phyloP scores from a whole-genome alignment of 768 basidiomycete species.

The Russula ochroleuca region DNA sequence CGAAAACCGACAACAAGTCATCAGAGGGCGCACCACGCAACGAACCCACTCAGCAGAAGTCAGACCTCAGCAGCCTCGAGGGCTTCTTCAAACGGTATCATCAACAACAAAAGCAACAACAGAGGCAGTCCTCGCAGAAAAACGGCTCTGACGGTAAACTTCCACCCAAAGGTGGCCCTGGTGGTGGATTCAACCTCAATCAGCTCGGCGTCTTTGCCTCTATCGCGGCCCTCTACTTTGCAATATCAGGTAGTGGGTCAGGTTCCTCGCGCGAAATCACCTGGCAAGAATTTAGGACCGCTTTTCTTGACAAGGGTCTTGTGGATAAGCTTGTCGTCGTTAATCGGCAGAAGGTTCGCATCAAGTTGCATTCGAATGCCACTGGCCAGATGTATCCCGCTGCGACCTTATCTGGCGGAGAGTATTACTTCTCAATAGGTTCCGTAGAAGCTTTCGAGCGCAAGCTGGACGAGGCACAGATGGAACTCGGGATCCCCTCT shows the following conservation, averaged over 20 bases:
- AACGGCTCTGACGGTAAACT: conserved; percentile 39
- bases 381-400: conserved; percentile 72
- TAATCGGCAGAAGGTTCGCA: conserved; percentile 85
- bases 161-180: conserved; percentile 44
- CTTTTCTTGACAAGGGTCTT: conserved; percentile 93
- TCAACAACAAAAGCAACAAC: conserved; percentile 25
- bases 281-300: conserved; percentile 98
- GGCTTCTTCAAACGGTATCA: conserved; percentile 31
- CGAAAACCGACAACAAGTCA: conserved; percentile 10
- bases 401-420: conserved; percentile 47
- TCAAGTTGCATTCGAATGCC: conserved; percentile 90
- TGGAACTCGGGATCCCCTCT: conserved; percentile 86
- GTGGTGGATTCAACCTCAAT: conserved; percentile 51
- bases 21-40: conserved; percentile 21
- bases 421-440: conserved; percentile 95
- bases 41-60: conserved; percentile 10
- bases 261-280: conserved; percentile 83
- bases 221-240: conserved; percentile 60
- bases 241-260: conserved; percentile 46
- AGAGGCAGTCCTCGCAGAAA: conserved; percentile 31
- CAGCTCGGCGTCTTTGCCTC: conserved; percentile 59
- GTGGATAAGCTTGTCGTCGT: conserved; percentile 92
- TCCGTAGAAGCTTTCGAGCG: conserved; percentile 96
- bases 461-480: conserved; percentile 90
- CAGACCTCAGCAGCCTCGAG: conserved; percentile 30